These are phyloP conservation scores for Curvularia spicifera DNA, from an alignment of 2,329 filamentous ascomycete genomes.

Conservation along the genomic window DNA sequence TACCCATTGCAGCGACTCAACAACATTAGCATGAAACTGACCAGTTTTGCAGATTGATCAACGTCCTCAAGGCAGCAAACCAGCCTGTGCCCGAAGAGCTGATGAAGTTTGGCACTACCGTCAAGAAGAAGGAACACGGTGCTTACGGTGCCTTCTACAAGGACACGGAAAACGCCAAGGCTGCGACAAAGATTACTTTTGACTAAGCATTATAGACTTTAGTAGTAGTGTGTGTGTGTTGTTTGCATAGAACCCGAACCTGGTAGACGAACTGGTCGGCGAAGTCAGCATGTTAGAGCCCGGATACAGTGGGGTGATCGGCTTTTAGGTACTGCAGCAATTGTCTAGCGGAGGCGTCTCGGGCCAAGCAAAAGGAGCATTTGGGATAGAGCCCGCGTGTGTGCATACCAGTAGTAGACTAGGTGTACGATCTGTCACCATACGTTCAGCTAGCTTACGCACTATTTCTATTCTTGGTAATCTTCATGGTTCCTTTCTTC, in stretches of 20 bases:
- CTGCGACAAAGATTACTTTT: slow-evolving; percentile 91
- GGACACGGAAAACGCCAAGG: slow-evolving; percentile 81
- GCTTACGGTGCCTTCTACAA: slow-evolving; percentile 96
- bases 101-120: slow-evolving; percentile 94
- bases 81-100: slow-evolving; percentile 89
- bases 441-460: slow-evolving; percentile 2
- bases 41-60: slow-evolving; percentile 72
- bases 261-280: slow-evolving; percentile 24
- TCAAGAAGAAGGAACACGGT: slow-evolving; percentile 98
- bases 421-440: neutral
- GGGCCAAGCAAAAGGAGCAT: slow-evolving; percentile 27
- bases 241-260: slow-evolving; percentile 9
- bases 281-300: slow-evolving; percentile 22
- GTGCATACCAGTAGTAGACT: slow-evolving; percentile 5
- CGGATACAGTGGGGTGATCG: slow-evolving; percentile 26
- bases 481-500: neutral
- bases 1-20: slow-evolving; percentile 37
- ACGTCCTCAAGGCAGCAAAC: slow-evolving; percentile 91
- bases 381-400: slow-evolving; percentile 4
- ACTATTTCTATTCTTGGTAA: neutral
- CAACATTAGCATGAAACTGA: slow-evolving; percentile 11
- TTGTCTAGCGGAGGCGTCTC: slow-evolving; percentile 33
- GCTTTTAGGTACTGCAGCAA: slow-evolving; percentile 16
- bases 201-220: slow-evolving; percentile 53
- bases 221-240: slow-evolving; percentile 2